phyloP scores from a whole-genome alignment of 1,284 basidiomycete species.

The Inonotus hispidus region DNA sequence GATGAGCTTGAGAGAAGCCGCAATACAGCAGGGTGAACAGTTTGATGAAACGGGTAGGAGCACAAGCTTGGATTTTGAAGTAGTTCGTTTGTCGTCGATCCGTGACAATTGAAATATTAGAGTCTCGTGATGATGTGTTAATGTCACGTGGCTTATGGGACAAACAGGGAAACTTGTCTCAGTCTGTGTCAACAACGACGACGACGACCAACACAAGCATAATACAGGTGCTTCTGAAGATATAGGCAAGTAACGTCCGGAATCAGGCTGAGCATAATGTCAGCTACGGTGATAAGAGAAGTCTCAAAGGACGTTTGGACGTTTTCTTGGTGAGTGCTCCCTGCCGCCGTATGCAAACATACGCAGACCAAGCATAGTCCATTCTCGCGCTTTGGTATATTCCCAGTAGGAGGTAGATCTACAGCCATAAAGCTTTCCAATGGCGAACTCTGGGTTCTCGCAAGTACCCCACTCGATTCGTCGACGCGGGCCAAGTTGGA shows the following conservation, averaged over 20 bases:
- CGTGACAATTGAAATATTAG: too few relatives aligned
- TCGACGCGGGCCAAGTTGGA: slow-evolving; percentile 70
- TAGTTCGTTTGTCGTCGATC: too few relatives aligned
- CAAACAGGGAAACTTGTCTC: too few relatives aligned
- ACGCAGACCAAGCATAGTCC: slow-evolving; percentile 39
- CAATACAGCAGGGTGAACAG: not conserved
- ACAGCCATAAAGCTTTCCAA: slow-evolving; percentile 75
- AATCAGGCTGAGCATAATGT: slow-evolving; percentile 12
- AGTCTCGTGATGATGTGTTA: too few relatives aligned
- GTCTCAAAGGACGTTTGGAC: slow-evolving; percentile 64
- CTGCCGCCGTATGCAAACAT: not conserved
- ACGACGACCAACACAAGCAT: too few relatives aligned
- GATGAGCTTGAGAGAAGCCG: not conserved
- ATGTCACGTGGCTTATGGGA: too few relatives aligned
- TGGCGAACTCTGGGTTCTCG: slow-evolving; percentile 80
- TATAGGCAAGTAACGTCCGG: too few relatives aligned
- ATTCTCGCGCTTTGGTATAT: slow-evolving; percentile 52
- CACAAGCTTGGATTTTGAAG: not conserved
- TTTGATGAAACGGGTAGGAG: not conserved
- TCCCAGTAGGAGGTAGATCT: slow-evolving; percentile 77
- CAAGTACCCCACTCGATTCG: slow-evolving; percentile 73
- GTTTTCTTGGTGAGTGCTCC: slow-evolving; percentile 54
- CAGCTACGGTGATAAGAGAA: slow-evolving; percentile 25
- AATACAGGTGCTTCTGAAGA: too few relatives aligned
- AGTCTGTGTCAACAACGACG: too few relatives aligned